Conservation (phyloP, 805 yeast genomes). For the Candida oleophila region DNA sequence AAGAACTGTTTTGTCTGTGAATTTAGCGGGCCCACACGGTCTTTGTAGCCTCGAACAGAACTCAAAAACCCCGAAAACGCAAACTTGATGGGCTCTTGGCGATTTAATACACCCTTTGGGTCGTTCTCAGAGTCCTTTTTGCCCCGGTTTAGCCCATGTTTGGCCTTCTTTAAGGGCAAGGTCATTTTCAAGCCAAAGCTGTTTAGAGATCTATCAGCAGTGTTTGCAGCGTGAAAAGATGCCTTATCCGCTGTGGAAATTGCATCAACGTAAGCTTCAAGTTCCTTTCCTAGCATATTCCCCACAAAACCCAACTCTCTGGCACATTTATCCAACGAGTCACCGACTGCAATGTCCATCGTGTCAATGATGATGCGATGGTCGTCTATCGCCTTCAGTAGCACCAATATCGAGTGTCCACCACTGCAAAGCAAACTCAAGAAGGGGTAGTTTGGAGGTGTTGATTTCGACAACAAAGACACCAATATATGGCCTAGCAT, state of each 20-base stretch:
- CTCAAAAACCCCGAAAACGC: slow-evolving; percentile 80
- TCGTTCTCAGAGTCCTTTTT: slow-evolving; percentile 7
- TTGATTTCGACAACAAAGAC: slow-evolving; percentile 25
- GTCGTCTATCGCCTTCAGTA: slow-evolving; percentile 54
- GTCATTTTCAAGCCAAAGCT: slow-evolving; percentile 25
- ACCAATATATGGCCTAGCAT: slow-evolving; percentile 90
- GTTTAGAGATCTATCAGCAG: slow-evolving; percentile 15
- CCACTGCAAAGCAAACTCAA: slow-evolving; percentile 82
- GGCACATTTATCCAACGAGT: slow-evolving; percentile 90
- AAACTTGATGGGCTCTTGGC: slow-evolving; percentile 34
- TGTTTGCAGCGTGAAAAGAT: slow-evolving; percentile 20
- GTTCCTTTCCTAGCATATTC: slow-evolving; percentile 80
- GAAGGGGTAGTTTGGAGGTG: slow-evolving; percentile 60
- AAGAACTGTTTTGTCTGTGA: slow-evolving; percentile 47
- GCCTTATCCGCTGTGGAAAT: slow-evolving; percentile 28
- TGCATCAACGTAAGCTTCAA: slow-evolving; percentile 55
- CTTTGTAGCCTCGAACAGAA: slow-evolving; percentile 36
- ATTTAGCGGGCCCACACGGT: slow-evolving; percentile 30
- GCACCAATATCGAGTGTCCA: slow-evolving; percentile 89
- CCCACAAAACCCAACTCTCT: slow-evolving; percentile 79
- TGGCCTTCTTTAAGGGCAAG: slow-evolving; percentile 30
- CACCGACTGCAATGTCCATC: slow-evolving; percentile 89
- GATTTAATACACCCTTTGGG: not conserved
- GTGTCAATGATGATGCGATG: slow-evolving; percentile 79
- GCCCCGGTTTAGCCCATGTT: slow-evolving; percentile 17